Conservation (phyloP, 768 basidiomycete genomes). For the Mycena belliarum region DNA sequence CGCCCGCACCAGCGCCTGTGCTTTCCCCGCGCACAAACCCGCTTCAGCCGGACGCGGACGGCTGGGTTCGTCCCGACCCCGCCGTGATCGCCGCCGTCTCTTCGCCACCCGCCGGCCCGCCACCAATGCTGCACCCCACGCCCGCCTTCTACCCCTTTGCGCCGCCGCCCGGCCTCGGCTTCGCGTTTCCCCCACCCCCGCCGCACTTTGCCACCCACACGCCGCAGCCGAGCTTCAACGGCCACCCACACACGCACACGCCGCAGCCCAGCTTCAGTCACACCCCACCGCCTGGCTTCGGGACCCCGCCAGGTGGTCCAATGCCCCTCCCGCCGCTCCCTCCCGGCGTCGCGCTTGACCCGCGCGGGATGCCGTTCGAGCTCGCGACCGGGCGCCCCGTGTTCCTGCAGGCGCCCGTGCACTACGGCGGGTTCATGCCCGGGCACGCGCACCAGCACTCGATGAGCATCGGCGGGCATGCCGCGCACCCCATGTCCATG, state of each 20-base stretch:
- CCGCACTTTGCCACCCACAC: background rate
- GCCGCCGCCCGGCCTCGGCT: background rate
- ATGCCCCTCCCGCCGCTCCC: conserved; percentile 74
- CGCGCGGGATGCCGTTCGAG: conserved; percentile 81
- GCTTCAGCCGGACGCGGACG: conserved; percentile 20
- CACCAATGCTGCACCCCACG: background rate
- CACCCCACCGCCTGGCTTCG: conserved; percentile 7
- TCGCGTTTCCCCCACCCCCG: background rate
- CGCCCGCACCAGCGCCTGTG: background rate
- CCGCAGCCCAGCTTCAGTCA: background rate
- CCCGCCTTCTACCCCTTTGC: conserved; percentile 7
- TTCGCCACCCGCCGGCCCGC: conserved; percentile 1
- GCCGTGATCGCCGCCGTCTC: conserved; percentile 11
- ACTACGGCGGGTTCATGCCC: conserved; percentile 44
- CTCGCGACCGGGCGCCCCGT: conserved; percentile 80
- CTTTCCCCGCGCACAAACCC: background rate
- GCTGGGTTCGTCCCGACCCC: conserved; percentile 20
- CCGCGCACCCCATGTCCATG: conserved; percentile 4
- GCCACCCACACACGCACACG: background rate
- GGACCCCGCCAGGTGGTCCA: conserved; percentile 34
- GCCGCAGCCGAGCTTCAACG: background rate
- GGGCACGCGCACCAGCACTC: conserved; percentile 29
- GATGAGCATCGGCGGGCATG: no score
- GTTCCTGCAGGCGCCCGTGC: conserved; percentile 55
- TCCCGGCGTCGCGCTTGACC: conserved; percentile 71